These are phyloP conservation scores for Herpetospermum pedunculosum DNA, from an alignment of 306 rosid species.

Conservation along the genomic window DNA sequence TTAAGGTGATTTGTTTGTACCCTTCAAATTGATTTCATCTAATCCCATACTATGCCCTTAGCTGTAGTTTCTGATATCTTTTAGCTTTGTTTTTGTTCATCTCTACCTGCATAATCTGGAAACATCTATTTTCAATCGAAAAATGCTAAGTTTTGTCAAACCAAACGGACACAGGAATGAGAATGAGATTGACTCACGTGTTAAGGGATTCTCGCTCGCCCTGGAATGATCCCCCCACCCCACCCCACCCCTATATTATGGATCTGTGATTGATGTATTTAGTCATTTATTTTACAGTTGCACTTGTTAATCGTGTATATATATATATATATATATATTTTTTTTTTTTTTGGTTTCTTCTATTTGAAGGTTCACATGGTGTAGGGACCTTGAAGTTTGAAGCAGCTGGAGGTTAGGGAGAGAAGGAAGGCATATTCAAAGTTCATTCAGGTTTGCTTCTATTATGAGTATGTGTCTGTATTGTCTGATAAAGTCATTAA, in stretches of 20 bases:
- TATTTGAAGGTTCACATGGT: background rate
- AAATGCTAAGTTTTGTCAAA: background rate
- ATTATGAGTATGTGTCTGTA: slow-evolving; percentile 3
- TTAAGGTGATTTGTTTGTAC: background rate
- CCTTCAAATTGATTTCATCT: background rate
- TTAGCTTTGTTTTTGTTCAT: background rate
- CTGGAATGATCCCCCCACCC: background rate
- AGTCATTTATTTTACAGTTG: background rate
- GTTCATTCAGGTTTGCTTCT: background rate
- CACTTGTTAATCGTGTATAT: background rate
- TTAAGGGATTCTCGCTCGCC: background rate
- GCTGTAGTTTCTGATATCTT: no score
- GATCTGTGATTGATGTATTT: background rate
- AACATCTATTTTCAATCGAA: background rate
- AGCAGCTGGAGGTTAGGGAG: background rate
- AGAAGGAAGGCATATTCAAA: background rate
- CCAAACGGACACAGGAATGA: background rate
- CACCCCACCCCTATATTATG: background rate
- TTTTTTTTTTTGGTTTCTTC: background rate
- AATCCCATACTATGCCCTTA: background rate
- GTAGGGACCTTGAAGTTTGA: background rate
- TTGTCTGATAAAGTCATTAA: background rate
- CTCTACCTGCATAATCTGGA: background rate
- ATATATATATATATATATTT: no score
- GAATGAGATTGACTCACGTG: background rate